Conservation (phyloP, 2,329 filamentous ascomycete species). For the Diplocarpon mali region DNA sequence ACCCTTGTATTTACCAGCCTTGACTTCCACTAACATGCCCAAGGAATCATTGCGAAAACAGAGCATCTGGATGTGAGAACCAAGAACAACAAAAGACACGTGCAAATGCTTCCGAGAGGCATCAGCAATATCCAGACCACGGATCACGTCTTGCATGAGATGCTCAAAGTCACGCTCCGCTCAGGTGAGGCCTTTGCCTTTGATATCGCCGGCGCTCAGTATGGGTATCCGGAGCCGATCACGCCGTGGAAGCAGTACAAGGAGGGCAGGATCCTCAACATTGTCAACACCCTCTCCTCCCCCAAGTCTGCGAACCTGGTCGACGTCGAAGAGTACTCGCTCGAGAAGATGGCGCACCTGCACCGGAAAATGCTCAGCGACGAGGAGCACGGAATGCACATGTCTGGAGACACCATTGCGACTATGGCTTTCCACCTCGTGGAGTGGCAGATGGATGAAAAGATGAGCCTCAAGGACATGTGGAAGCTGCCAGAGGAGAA, state of each 20-base stretch:
- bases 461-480: background rate
- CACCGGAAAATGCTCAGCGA: background rate
- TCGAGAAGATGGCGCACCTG: background rate
- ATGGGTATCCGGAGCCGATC: background rate
- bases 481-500: background rate
- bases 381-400: background rate
- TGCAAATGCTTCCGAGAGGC: no score
- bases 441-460: background rate
- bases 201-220: background rate
- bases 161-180: background rate
- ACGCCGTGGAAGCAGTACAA: background rate
- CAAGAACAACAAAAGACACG: no score
- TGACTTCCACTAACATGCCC: no score
- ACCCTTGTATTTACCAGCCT: no score
- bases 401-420: background rate
- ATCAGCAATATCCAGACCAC: no score
- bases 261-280: background rate
- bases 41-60: no score
- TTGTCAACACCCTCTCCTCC: background rate
- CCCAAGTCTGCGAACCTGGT: background rate
- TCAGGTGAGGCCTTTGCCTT: background rate
- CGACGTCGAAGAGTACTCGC: background rate
- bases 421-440: background rate
- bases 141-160: background rate
- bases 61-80: no score